Percentiles rank a stretch among this genome's conserved stretches.
Evolutionary conservation across 2,329 filamentous ascomycete species (phyloP).

Genomic region (Alternaria sp.): DNA sequence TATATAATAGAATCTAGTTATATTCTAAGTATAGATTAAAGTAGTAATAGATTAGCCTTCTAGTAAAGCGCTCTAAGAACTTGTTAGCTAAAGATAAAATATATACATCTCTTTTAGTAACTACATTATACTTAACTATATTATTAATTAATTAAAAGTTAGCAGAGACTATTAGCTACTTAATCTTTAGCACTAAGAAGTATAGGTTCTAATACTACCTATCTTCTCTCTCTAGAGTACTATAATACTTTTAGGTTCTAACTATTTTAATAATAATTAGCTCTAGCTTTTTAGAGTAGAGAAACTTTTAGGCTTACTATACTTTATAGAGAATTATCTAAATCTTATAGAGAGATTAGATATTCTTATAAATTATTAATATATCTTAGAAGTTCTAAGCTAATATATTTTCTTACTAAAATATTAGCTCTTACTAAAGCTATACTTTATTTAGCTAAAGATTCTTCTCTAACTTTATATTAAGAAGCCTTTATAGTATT

Average conservation of each 20-base stretch:
- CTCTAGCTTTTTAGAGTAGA: neutral
- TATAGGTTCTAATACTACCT: slow-evolving; percentile 4
- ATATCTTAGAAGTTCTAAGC: too few species aligned
- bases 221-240: neutral
- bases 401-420: too few species aligned
- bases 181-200: neutral
- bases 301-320: neutral
- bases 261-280: neutral
- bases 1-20: too few species aligned
- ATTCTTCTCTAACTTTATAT: too few species aligned
- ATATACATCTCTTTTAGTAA: neutral
- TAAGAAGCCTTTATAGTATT: too few species aligned
- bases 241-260: neutral
- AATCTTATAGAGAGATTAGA: neutral
- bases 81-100: neutral
- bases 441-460: too few species aligned
- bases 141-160: slow-evolving; percentile 1
- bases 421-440: too few species aligned
- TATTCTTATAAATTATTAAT: too few species aligned
- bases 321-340: neutral
- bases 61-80: neutral
- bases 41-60: too few species aligned
- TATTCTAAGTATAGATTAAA: too few species aligned
- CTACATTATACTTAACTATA: neutral
- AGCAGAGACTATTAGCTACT: too few species aligned